Evolutionary conservation across 2,329 filamentous ascomycete species (phyloP), one percentile per base, ranked within the genome.

Genomic region (Xylariaceae sp.): DNA sequence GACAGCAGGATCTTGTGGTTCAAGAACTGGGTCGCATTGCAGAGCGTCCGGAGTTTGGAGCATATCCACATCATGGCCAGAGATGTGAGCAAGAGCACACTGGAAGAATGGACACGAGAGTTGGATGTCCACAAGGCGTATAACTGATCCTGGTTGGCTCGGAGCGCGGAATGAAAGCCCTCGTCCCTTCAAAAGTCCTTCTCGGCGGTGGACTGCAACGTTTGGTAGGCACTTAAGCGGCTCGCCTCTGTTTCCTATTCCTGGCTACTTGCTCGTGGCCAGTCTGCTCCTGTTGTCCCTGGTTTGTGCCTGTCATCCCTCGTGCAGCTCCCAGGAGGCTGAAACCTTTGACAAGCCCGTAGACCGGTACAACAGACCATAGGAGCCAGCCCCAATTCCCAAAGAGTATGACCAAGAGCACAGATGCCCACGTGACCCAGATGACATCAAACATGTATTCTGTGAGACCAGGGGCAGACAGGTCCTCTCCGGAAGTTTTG

Each of bases 401-500:
- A 33, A 90, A 76, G 18, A 94, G 48, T 12, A 83, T 74, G 11
- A 83, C 88, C n/a, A 83, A 62, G 7, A 82, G 64, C 28, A 87
- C 69, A 38, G 81, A 85, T 9, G 78, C 81, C 82, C 89, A 96
- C 0, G 88, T 96, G 68, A 94, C 88, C 77, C 95, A 97, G 37
- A 95, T 70, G 34, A 95, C 78, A 66, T 98, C 92, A 75, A 94
- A 98, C 84, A 97, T 87, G 70, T 94, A 97, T 66, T 96, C 92
- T 9, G 90, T 97, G 69, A 98, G 67, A 4, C 92, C 92, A 23
- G 83, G 76, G 8, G 88, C 86, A 37, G 85, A 80, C 36, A 98
- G 76, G 61, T 98, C 92, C 60, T 97, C 89, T 30, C 92, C 90
- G 1, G 86, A 71, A 21, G 74, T 78, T 59, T 78, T 81, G 46